Evolutionary conservation across 2,329 filamentous ascomycete species (phyloP), one percentile per base, ranked within the genome.

Genomic region (Paecilomyces dactylethromorphus): DNA sequence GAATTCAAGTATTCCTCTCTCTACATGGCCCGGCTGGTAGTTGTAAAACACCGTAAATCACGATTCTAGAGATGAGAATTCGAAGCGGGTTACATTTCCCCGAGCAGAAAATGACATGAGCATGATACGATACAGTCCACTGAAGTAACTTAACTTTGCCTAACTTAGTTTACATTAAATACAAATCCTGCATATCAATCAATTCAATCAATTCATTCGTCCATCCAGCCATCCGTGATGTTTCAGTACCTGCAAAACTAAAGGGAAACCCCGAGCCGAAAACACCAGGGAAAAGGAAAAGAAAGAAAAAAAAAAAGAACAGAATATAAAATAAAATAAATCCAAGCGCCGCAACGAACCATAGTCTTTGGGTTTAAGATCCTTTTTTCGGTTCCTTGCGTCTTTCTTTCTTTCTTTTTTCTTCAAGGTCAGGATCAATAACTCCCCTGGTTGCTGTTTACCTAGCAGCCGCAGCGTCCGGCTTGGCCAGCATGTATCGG

Each of bases 401-500:
- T 35, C n/a, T 39, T 39, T 39, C n/a, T 2, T 15, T 12, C 35
- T 39, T 15, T 12, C 7, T 39, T 15, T 4, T 39, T 5, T 45
- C 15, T 18, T 45, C 39, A 18, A 18, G 18, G 18, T 45, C 39
- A 45, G 39, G 39, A 45, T n/a, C 32, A 15, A 33, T 33, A 45
- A 21, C 39, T 10, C 35, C 8, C 39, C 39, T n/a, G n/a, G 1
- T 18, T 45, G n/a, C 15, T 7, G 39, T 45, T 56, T 64, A 69
- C 55, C 69, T 68, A 57, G 65, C 66, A 61, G 64, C 61, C 6
- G 63, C 60, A 26, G 73, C 72, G 56, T 78, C 74, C 15, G 74
- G 76, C 66, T 77, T 80, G 24, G 82, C 81, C 66, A 87, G 76
- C 80, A 83, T 84, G 63, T 87, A 76, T 26, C 83, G 81, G 54